Evolutionary conservation across 2,329 filamentous ascomycete genomes (phyloP), one percentile per base, ranked within the genome.

Genomic region (Sarocladium strictum): DNA sequence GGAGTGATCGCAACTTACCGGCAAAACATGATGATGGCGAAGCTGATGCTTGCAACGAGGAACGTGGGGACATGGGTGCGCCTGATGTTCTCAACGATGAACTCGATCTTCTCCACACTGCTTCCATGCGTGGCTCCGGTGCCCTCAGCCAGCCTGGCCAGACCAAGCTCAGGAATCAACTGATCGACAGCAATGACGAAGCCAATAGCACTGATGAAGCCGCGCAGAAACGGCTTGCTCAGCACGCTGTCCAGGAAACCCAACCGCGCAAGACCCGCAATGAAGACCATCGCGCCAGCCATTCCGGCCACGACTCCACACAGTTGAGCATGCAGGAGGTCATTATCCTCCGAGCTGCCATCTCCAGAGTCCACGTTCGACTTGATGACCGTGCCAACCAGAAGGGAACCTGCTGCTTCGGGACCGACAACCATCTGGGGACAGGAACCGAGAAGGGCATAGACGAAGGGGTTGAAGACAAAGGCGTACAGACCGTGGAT

Each of bases 171-270:
- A 0, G 93, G 92, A 53, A 97, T 89, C 43, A 96, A 75, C 71
- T 99, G 94, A 68, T 97, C 94, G 33, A 97, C 90, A 37, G 95
- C 84, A 66, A 99, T 97, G 60, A 97, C 92, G 55, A 97, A 89
- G 50, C 94, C 94, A 66, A 99, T 95, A 52, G 94, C 94, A 55
- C 90, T 96, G 71, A 99, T 97, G 72, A 99, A 99, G 1, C 94
- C 94, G 57, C 94, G 80, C 55, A 97, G 72, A 63, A 99, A 97
- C 1, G 94, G 94, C 32, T 90, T 81, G 61, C 92, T 97, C 33
- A 99, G 78, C 11, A 99, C 92, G 64, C 90, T 96, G 66, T 99
- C 94, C 58, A 99, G 71, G 64, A 97, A 99, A 0, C 94, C 94
- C 3, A 99, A 75, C 14, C 94, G 81, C 23, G 89, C 88, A 24